phyloP scores from a whole-genome alignment of 768 basidiomycete genomes.

The Russula earlei region DNA sequence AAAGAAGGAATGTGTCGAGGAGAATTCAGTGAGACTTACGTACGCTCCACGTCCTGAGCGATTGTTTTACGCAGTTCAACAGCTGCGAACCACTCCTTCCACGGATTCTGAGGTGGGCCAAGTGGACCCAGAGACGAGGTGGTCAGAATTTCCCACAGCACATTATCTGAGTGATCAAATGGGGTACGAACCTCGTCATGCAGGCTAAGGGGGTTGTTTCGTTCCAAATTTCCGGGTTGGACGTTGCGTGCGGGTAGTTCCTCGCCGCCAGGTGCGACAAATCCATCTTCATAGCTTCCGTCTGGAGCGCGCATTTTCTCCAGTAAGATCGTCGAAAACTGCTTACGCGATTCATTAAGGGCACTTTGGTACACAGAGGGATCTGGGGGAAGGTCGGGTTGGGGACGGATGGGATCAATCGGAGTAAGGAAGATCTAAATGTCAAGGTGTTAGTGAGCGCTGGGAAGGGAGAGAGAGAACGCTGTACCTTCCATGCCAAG shows the following conservation, averaged over 20 bases:
- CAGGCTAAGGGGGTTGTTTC: constrained; percentile 74
- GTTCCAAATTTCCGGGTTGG: constrained; percentile 41
- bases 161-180: not conserved
- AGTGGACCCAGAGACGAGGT: not conserved
- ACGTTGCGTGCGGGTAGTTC: constrained; percentile 25
- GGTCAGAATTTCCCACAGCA: not conserved
- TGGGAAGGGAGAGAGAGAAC: not conserved
- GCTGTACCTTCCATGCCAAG: constrained; percentile 72
- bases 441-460: constrained; percentile 11
- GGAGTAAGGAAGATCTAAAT: constrained; percentile 59
- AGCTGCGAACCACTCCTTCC: constrained; percentile 89
- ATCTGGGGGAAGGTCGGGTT: constrained; percentile 29
- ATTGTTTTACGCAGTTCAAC: constrained; percentile 87
- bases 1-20: not conserved
- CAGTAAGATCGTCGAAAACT: constrained; percentile 48
- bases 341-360: constrained; percentile 41
- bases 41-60: constrained; percentile 89
- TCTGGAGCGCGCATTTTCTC: constrained; percentile 80
- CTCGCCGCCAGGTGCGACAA: constrained; percentile 44
- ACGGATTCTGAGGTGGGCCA: constrained; percentile 66
- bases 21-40: constrained; percentile 44
- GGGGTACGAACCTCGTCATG: constrained; percentile 49
- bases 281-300: constrained; percentile 68
- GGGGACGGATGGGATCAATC: constrained; percentile 52
- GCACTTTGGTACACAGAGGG: constrained; percentile 23